Percentiles rank a stretch among this genome's conserved stretches.
Evolutionary conservation across 176 grass and related monocot species (phyloP).

Genomic region (Alloteropsis semialata): DNA sequence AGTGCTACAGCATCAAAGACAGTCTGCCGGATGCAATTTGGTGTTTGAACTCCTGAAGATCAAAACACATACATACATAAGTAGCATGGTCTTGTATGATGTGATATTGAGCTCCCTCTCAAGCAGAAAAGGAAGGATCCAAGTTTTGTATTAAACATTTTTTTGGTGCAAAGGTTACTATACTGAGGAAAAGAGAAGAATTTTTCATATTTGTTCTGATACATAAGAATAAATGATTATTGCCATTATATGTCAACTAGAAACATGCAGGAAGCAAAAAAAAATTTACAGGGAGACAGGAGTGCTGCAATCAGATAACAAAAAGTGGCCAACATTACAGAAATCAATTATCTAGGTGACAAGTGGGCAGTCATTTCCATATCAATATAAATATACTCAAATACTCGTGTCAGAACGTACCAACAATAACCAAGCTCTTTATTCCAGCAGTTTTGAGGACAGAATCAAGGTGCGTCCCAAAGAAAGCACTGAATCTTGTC

Average conservation of each 20-base stretch:
- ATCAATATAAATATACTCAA: background rate
- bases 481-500: slow-evolving; percentile 95
- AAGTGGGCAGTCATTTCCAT: background rate
- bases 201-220: background rate
- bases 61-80: slow-evolving; percentile 1
- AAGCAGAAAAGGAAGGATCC: background rate
- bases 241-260: background rate
- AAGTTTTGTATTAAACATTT: background rate
- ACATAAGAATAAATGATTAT: background rate
- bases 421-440: slow-evolving; percentile 76
- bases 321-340: background rate
- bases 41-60: slow-evolving; percentile 81
- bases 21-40: slow-evolving; percentile 94
- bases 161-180: background rate
- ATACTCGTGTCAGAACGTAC: slow-evolving; percentile 50
- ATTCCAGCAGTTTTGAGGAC: slow-evolving; percentile 72
- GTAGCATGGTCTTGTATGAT: background rate
- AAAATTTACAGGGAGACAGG: background rate
- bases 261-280: background rate
- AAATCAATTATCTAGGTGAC: background rate
- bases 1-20: slow-evolving; percentile 85
- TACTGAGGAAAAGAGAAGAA: slow-evolving; percentile 2
- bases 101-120: background rate
- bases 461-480: slow-evolving; percentile 73
- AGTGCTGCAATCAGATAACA: background rate